Conservation (phyloP, 148 eudicot genomes). For the Spergularia bocconei region DNA sequence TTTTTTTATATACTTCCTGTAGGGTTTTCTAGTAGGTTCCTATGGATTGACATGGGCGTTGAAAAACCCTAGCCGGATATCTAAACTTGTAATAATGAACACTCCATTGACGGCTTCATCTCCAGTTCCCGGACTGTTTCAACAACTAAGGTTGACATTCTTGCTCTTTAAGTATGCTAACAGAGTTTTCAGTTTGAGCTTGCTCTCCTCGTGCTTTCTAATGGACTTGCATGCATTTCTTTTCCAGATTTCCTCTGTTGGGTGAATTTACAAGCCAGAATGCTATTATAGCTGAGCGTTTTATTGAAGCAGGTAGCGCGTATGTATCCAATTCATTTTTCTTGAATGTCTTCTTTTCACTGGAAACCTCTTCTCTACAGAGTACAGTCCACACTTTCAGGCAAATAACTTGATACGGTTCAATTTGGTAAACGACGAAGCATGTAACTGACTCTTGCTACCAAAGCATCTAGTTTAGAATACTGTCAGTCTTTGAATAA, state of each 20-base stretch:
- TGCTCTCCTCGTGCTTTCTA: neutral
- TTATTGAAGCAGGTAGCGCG: constrained; percentile 99
- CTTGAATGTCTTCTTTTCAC: neutral
- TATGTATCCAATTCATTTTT: constrained; percentile 62
- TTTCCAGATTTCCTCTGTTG: constrained; percentile 64
- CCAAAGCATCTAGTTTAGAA: too few species aligned
- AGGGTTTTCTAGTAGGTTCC: constrained; percentile 99
- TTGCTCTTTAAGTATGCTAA: too few species aligned
- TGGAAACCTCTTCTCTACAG: neutral
- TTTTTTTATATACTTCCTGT: constrained; percentile 23
- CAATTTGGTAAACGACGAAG: too few species aligned
- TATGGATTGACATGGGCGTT: constrained; percentile 98
- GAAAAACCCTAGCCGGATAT: constrained; percentile 70
- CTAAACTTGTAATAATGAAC: constrained; percentile 76
- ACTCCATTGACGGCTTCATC: constrained; percentile 86
- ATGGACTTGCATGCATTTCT: constrained; percentile 9
- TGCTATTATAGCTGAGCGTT: constrained; percentile 92
- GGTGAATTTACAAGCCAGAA: constrained; percentile 99
- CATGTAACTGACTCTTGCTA: too few species aligned
- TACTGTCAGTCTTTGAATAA: too few species aligned
- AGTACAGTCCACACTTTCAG: neutral
- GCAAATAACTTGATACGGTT: too few species aligned
- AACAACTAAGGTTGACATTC: constrained; percentile 72
- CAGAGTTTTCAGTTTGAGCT: too few species aligned
- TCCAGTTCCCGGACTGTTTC: constrained; percentile 93